Evolutionary conservation across 1,139 yeast species (phyloP), one percentile per base, ranked within the genome.

Genomic region (Magnusiomyces fungicola): DNA sequence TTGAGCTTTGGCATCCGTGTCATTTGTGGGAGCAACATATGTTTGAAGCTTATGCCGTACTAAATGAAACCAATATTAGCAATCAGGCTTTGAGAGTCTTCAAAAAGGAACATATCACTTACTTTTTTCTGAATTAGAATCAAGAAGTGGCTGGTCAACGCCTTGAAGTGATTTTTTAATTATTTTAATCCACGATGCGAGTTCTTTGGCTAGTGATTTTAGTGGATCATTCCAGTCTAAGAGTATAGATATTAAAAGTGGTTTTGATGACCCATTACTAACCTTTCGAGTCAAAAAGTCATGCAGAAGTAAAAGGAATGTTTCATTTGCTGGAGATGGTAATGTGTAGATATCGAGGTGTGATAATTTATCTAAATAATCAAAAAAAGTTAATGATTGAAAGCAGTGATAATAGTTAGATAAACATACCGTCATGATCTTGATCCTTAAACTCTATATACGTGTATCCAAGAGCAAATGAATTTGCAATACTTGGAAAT

Each of bases 391-490:
- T 40, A 16, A 47, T 5, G 44, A 14, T n/a, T n/a, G n/a, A n/a
- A n/a, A n/a, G n/a, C 48, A 40, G 14, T 14, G 32, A 27, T 27
- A 27, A 33, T 33, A 6, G 16, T 6, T 14, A 33, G 37, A 33
- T 9, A 9, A 7, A 27, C 48, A 52, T 58, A 49, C 62, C 67
- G 25, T 63, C 66, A 16, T 63, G 61, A n/a, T 65, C 66, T 3
- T 55, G 54, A 36, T 68, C 70, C 19, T 54, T 56, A 50, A 60
- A 63, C 43, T 67, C 67, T 6, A 69, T 55, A 51, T 53, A 70
- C 1, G 69, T 59, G 50, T 69, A 71, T 1, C 72, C 73, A 23
- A 69, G 47, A 2, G 65, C 63, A 50, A 64, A 59, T 2, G 57
- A 58, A 42, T 63, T 63, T 1, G 68, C 63, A 3, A 59, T 53